A percentile compares a stretch with the other conserved stretches of the same genome.
phyloP scores from a whole-genome alignment of 176 grass and related monocot genomes.

The Oryza nivara region DNA sequence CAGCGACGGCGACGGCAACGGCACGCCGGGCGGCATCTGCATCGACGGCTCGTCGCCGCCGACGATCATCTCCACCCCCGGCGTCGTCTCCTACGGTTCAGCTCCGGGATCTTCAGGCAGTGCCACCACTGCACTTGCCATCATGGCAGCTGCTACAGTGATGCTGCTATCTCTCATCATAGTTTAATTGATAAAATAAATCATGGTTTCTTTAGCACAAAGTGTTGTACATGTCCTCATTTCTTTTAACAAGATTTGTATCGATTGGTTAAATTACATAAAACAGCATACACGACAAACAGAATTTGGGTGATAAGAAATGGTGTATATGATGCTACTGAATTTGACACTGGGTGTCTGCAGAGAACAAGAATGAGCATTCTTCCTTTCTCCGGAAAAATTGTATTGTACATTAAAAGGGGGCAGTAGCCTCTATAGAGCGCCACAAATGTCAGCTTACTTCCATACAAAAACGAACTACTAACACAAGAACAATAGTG shows the following conservation, averaged over 20 bases:
- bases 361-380: slow-evolving; percentile 51
- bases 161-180: not conserved
- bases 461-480: slow-evolving; percentile 38
- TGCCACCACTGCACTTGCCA: not conserved
- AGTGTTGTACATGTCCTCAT: too few species aligned
- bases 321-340: not conserved
- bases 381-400: slow-evolving; percentile 52
- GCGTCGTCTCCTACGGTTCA: not conserved
- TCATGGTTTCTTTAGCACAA: not conserved
- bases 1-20: not conserved
- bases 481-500: slow-evolving; percentile 35
- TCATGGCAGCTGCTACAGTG: not conserved
- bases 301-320: not conserved
- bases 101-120: slow-evolving; percentile 9
- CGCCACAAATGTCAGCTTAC: slow-evolving; percentile 28
- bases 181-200: not conserved
- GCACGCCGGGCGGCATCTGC: slow-evolving; percentile 7
- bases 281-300: not conserved
- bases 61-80: slow-evolving; percentile 10
- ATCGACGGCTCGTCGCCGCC: not conserved
- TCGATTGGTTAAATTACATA: not conserved
- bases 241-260: not conserved
- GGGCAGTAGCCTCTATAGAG: slow-evolving; percentile 35
- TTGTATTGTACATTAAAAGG: slow-evolving; percentile 31
- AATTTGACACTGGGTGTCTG: slow-evolving; percentile 28